Percentiles rank a stretch among this genome's conserved stretches.
phyloP scores from a whole-genome alignment of 176 grass and related monocot genomes.

The Urochloa ruziziensis region DNA sequence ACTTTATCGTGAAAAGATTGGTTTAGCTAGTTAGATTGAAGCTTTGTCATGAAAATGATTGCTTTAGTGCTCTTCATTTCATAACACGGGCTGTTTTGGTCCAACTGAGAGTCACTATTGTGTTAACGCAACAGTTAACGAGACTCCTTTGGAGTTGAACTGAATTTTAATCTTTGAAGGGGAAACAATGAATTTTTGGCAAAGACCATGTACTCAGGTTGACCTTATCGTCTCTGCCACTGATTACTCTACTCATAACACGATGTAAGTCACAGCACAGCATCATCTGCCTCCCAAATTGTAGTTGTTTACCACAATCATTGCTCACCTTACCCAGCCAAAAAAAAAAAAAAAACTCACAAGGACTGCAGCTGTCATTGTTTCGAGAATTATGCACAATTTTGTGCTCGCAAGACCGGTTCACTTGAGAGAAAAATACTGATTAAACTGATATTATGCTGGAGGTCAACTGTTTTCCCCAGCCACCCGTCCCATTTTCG shows the following conservation, averaged over 20 bases:
- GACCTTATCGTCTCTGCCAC: not conserved
- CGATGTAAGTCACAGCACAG: not conserved
- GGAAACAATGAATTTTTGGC: not conserved
- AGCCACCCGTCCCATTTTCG: not conserved
- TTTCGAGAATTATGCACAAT: not conserved
- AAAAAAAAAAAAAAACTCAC: not conserved
- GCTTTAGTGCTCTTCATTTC: not conserved
- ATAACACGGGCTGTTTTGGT: too few species aligned
- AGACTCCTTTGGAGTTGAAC: not conserved
- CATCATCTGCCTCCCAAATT: not conserved
- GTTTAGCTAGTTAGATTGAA: too few species aligned
- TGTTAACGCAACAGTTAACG: too few species aligned
- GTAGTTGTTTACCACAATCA: slow-evolving; percentile 21
- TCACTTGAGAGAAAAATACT: not conserved
- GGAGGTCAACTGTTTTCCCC: slow-evolving; percentile 29
- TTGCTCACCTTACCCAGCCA: not conserved
- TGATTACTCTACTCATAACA: not conserved
- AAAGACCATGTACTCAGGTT: not conserved
- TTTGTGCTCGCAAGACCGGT: not conserved
- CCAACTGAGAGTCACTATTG: too few species aligned
- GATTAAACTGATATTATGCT: not conserved
- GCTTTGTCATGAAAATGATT: not conserved
- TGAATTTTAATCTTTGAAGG: not conserved
- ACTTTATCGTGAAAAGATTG: not conserved
- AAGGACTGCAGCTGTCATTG: not conserved